Evolutionary conservation across 192 early-diverging fungal genomes (phyloP).

Genomic region (Umbelopsis vinacea): DNA sequence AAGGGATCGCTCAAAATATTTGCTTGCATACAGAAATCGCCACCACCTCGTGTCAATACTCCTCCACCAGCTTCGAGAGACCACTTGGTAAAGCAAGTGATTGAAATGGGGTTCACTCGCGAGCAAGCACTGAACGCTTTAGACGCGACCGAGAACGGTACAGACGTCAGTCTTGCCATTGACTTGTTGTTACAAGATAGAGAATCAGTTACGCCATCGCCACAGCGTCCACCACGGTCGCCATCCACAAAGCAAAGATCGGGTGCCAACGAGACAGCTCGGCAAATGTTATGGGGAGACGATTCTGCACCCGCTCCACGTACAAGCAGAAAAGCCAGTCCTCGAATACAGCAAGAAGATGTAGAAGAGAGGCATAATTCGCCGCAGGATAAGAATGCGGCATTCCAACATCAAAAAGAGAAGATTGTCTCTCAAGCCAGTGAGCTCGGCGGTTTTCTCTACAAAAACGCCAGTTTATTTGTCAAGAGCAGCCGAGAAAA

Average conservation of each 20-base stretch:
- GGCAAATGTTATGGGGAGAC: conserved; percentile 11
- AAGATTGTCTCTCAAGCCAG: conserved; percentile 59
- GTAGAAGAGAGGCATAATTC: conserved; percentile 1
- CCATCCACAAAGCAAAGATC: not conserved
- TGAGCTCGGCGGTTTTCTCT: conserved; percentile 62
- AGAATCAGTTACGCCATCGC: not conserved
- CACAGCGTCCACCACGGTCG: not conserved
- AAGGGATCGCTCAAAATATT: not conserved
- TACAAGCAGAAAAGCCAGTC: not conserved
- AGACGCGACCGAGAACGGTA: conserved; percentile 65
- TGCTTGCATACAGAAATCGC: not conserved
- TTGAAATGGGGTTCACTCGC: conserved; percentile 79
- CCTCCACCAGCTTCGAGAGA: conserved; percentile 32
- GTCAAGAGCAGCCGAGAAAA: conserved; percentile 65
- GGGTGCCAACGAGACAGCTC: conserved; percentile 15
- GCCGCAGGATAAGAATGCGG: conserved; percentile 25
- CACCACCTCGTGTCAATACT: not conserved
- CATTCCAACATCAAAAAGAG: conserved; percentile 55
- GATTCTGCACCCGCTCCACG: not conserved
- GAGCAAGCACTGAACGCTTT: conserved; percentile 71
- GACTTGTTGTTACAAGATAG: conserved; percentile 49
- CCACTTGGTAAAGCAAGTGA: conserved; percentile 70
- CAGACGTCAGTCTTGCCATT: conserved; percentile 58
- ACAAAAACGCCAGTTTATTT: conserved; percentile 69
- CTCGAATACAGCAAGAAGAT: not conserved